These are phyloP conservation scores for Hysterium pulicare DNA, from an alignment of 2,329 filamentous ascomycete species.

Conservation along the genomic window DNA sequence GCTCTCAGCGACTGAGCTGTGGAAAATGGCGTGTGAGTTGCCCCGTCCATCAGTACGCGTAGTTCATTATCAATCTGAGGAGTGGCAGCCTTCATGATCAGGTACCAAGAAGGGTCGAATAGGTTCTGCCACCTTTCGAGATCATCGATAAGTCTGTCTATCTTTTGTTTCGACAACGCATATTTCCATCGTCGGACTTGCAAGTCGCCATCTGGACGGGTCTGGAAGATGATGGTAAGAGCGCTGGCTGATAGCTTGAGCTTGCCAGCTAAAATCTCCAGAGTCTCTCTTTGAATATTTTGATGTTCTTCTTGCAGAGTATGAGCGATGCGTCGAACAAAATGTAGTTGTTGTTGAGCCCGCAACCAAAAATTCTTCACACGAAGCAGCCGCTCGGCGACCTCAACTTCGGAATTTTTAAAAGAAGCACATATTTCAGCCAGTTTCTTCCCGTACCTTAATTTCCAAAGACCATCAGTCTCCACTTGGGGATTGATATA, in stretches of 20 bases:
- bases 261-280: not conserved
- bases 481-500: not conserved
- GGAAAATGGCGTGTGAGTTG: not conserved
- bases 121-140: slow-evolving; percentile 10
- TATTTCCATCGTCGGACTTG: not conserved
- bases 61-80: slow-evolving; percentile 8
- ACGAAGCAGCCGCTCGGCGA: slow-evolving; percentile 1
- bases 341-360: not conserved
- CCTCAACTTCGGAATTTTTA: slow-evolving; percentile 3
- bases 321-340: not conserved
- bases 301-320: not conserved
- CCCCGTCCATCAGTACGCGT: not conserved
- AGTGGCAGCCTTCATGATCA: slow-evolving; percentile 10
- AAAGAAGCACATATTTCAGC: slow-evolving; percentile 3
- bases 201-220: not conserved
- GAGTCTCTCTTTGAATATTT: not conserved
- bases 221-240: not conserved
- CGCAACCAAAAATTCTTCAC: slow-evolving; percentile 3
- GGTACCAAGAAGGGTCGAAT: slow-evolving; percentile 15
- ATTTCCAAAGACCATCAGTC: not conserved
- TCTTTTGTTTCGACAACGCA: not conserved
- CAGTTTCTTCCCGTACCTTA: slow-evolving; percentile 4
- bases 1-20: slow-evolving; percentile 4
- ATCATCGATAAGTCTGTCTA: slow-evolving; percentile 1
- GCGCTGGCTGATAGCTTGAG: not conserved